These are phyloP conservation scores for Clavariopsis aquatica DNA, from an alignment of 495 filamentous ascomycete genomes.

Conservation along the genomic window DNA sequence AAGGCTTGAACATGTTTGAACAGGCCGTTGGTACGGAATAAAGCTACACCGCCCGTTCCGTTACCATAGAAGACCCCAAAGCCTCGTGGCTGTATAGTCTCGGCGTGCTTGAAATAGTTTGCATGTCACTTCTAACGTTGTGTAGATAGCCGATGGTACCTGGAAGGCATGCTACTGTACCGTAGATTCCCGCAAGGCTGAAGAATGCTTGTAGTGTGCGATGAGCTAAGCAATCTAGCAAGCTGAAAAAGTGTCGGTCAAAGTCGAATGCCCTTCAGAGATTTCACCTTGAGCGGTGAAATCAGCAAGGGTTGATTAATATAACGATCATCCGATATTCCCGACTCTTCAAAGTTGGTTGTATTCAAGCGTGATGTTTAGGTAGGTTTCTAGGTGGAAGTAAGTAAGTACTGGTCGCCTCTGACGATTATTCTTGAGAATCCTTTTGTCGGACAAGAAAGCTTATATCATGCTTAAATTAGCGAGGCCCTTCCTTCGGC, in stretches of 20 bases:
- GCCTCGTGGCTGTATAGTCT: not conserved
- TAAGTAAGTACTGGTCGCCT: not conserved
- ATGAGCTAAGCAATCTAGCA: not conserved
- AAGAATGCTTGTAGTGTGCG: not conserved
- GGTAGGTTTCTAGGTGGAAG: no score
- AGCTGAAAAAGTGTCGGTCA: not conserved
- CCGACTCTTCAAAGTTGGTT: no score
- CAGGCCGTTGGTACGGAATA: not conserved
- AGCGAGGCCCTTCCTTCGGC: not conserved
- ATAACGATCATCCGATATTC: no score
- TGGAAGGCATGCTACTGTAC: not conserved
- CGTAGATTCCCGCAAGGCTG: constrained; percentile 7
- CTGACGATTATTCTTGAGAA: not conserved
- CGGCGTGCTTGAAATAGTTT: constrained; percentile 5
- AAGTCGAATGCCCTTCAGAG: not conserved
- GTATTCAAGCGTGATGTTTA: no score
- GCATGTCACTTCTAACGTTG: not conserved
- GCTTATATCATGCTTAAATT: constrained; percentile 17
- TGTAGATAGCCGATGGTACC: not conserved
- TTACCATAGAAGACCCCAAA: not conserved
- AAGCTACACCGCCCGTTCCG: not conserved
- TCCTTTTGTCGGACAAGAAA: not conserved
- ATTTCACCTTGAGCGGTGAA: not conserved
- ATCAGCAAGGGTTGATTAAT: not conserved
- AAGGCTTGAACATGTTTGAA: not conserved